A percentile compares a stretch with the other conserved stretches of the same genome.
These are phyloP conservation scores for Saitozyma sp. DNA, from an alignment of 768 basidiomycete genomes.

Conservation along the genomic window DNA sequence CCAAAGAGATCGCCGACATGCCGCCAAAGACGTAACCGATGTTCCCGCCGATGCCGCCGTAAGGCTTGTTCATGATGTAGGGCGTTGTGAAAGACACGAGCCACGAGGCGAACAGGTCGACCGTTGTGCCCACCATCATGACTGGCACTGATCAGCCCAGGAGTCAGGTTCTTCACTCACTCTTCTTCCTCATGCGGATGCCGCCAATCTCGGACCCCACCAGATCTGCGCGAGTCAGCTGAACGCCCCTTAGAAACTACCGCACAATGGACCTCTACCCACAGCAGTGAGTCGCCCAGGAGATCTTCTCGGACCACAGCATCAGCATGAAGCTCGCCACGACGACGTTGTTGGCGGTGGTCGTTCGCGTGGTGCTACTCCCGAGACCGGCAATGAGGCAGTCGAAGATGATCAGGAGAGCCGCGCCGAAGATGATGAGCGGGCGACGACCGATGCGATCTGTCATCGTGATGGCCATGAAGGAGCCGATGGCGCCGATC, in stretches of 20 bases:
- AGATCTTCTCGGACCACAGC: constrained; percentile 20
- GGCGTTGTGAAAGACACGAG: constrained; percentile 15
- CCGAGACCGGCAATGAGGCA: constrained; percentile 24
- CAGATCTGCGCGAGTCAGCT: constrained; percentile 6
- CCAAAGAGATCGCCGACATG: constrained; percentile 8
- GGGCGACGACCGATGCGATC: constrained; percentile 23
- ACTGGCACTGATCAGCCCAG: neutral
- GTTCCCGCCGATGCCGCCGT: neutral
- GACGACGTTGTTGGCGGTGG: constrained; percentile 6
- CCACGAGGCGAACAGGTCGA: constrained; percentile 19
- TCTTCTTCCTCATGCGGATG: constrained; percentile 26
- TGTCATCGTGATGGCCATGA: constrained; percentile 15
- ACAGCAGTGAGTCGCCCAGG: constrained; percentile 19
- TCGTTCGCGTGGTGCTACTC: constrained; percentile 1
- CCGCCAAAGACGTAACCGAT: constrained; percentile 18
- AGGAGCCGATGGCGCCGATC: constrained; percentile 14
- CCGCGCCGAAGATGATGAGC: constrained; percentile 17
- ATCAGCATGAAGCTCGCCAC: constrained; percentile 18
- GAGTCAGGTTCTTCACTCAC: neutral
- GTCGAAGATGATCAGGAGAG: constrained; percentile 15
- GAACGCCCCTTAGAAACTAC: neutral
- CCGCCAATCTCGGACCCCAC: constrained; percentile 27
- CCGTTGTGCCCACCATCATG: constrained; percentile 14
- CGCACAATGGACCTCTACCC: neutral
- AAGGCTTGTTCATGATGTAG: constrained; percentile 17